Base-by-base conservation (phyloP, 495 filamentous ascomycete genomes). In the Talaromyces adpressus region DNA sequence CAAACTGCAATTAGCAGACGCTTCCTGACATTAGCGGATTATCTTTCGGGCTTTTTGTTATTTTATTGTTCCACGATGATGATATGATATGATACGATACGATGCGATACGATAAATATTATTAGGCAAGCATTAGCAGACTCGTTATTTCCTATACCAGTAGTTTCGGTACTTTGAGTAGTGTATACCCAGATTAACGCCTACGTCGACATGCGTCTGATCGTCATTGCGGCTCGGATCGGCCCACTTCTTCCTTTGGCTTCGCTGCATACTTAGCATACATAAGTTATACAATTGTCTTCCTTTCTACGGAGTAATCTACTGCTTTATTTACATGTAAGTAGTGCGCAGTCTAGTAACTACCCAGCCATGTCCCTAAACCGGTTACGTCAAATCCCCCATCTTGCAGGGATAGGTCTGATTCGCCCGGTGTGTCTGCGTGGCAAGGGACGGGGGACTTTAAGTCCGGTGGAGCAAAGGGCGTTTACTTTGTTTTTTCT, bases 1-100 rank as follows among this genome's bases (percentile, higher is more conserved):
- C 45, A 62, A 62, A n/a, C 20, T 62, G 20, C 60, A 62, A 49
- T n/a, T 62, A 20, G 60, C 60, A 34, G 60, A 62, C 25, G 60
- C 41, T 52, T 62, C 60, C 27, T 62, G 60, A 62, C 60, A 34
- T 20, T 32, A 32, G 16, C 4, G 22, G 16, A 4, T 16, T 8
- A 4, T 34, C 60, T 62, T 16, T 30, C 27, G 14, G 16, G 25
- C 60, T 20, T 32, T 53, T 52, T 58, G n/a, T 36, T 58, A 7
- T 2, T 20, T 58, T 58, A 36, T 18, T 36, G 20, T 36, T 36
- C n/a, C 30, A 22, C 30, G 30, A 58, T 36, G 30, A 58, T 58
- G 56, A 58, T 58, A 58, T 58, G 56, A 58, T 58, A 36, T 23
- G 56, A 32, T 22, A 36, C 29, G 52, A 56, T 56, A 56, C 52